Evolutionary conservation across 2,329 filamentous ascomycete genomes (phyloP).

Genomic region (Colletotrichum truncatum): DNA sequence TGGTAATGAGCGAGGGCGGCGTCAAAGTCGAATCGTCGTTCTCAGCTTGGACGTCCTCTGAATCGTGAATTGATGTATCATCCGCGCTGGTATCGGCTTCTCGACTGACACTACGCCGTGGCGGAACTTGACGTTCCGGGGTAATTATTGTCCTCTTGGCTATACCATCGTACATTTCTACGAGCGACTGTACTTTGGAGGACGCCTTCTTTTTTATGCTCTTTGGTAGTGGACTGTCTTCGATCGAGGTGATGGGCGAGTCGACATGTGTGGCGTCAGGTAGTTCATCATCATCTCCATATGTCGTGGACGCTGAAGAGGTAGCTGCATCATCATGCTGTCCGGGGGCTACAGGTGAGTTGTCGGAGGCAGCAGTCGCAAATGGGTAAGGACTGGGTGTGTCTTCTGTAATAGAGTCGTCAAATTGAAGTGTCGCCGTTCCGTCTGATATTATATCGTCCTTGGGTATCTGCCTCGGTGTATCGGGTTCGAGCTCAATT

Average conservation of each 20-base stretch:
- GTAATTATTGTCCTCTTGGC: constrained; percentile 32
- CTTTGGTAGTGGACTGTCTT: constrained; percentile 43
- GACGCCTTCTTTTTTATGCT: constrained; percentile 8
- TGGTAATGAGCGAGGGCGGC: not conserved
- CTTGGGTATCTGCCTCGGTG: not conserved
- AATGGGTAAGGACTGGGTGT: constrained; percentile 11
- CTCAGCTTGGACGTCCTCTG: not conserved
- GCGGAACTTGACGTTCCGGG: not conserved
- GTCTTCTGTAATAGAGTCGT: not conserved
- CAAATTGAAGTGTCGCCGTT: not conserved
- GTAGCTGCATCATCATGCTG: not conserved
- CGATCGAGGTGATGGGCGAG: constrained; percentile 55
- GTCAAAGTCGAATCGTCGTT: not conserved
- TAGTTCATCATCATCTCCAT: constrained; percentile 29
- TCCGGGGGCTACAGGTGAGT: not conserved
- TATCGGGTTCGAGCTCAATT: constrained; percentile 2
- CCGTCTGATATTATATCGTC: not conserved
- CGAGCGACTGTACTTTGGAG: constrained; percentile 58
- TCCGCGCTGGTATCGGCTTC: not conserved
- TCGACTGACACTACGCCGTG: constrained; percentile 15
- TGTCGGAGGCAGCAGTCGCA: not conserved
- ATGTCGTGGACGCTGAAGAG: constrained; percentile 34
- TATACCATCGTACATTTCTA: constrained; percentile 60
- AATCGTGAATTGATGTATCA: not conserved
- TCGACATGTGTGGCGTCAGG: constrained; percentile 34